Percentiles rank a stretch among this genome's conserved stretches.
phyloP scores from a whole-genome alignment of 768 basidiomycete species.

The Termitomyces sp. region DNA sequence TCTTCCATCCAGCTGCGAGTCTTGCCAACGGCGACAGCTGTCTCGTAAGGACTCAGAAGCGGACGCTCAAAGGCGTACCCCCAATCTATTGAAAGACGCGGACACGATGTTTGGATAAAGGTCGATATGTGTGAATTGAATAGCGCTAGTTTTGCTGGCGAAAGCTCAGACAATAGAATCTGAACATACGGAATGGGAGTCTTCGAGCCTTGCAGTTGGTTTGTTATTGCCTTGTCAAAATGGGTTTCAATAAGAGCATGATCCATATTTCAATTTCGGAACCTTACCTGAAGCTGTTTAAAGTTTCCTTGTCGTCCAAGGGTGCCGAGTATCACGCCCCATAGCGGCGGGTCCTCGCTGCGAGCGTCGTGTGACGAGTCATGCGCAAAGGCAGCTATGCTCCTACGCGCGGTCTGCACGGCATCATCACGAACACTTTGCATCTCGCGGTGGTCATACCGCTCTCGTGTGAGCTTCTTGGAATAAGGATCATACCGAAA shows the following conservation, averaged over 20 bases:
- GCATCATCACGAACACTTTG: constrained; percentile 67
- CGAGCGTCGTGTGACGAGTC: background rate
- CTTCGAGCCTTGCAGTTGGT: constrained; percentile 55
- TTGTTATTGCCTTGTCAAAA: constrained; percentile 58
- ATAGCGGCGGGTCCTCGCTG: constrained; percentile 35
- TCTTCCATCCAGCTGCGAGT: constrained; percentile 61
- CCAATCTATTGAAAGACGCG: constrained; percentile 97
- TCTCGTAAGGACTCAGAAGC: constrained; percentile 90
- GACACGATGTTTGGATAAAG: constrained; percentile 96
- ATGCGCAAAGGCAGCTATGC: constrained; percentile 34
- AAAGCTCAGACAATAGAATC: constrained; percentile 95
- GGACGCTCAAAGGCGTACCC: constrained; percentile 93
- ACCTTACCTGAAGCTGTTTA: constrained; percentile 73
- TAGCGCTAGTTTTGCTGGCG: constrained; percentile 86
- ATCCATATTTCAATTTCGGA: background rate
- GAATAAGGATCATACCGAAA: constrained; percentile 99
- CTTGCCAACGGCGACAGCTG: constrained; percentile 77
- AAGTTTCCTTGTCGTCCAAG: constrained; percentile 93
- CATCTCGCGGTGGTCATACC: constrained; percentile 91
- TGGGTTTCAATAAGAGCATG: background rate
- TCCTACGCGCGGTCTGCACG: constrained; percentile 67
- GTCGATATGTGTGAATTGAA: constrained; percentile 80
- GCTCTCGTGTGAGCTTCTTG: constrained; percentile 92
- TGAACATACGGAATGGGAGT: constrained; percentile 74
- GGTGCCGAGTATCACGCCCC: constrained; percentile 95